A percentile compares a stretch with the other conserved stretches of the same genome.
phyloP scores from a whole-genome alignment of 306 rosid species.

The Spatholobus suberectus region DNA sequence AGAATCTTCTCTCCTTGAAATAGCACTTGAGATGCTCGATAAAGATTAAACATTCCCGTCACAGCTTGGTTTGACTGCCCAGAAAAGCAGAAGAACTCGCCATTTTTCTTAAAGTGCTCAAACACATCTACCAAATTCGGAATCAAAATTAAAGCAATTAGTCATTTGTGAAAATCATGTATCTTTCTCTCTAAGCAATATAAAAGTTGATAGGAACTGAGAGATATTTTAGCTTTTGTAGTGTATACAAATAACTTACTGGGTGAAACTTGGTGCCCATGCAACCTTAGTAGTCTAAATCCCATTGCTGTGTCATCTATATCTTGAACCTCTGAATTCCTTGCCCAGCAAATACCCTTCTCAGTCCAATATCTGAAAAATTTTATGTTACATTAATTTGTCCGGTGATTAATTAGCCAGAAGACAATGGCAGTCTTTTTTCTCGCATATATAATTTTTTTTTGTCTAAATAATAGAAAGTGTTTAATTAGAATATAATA shows the following conservation, averaged over 20 bases:
- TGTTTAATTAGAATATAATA: not conserved
- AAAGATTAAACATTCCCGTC: slow-evolving; percentile 73
- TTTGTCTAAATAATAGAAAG: not conserved
- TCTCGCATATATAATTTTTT: not conserved
- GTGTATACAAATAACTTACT: slow-evolving; percentile 44
- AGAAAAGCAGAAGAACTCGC: slow-evolving; percentile 64
- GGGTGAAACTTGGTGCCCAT: slow-evolving; percentile 68
- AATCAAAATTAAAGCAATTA: not conserved
- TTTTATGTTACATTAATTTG: not conserved
- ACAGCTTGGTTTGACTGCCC: slow-evolving; percentile 79
- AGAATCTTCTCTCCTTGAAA: slow-evolving; percentile 76
- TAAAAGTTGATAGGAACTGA: not conserved
- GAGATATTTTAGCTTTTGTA: not conserved
- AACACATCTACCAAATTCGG: slow-evolving; percentile 56
- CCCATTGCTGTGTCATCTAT: slow-evolving; percentile 94
- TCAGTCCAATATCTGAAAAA: slow-evolving; percentile 70
- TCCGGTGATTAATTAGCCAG: not conserved
- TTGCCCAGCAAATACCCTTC: slow-evolving; percentile 90
- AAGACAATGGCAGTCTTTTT: not conserved
- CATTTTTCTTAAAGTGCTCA: slow-evolving; percentile 60
- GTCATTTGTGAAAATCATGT: not conserved
- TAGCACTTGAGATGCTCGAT: slow-evolving; percentile 65
- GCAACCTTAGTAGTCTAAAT: slow-evolving; percentile 71
- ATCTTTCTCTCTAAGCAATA: not conserved
- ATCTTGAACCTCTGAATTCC: slow-evolving; percentile 72